Percentiles rank a stretch among this genome's conserved stretches.
Conservation (phyloP, 176 grass and related monocot genomes). For the Oryza meyeriana region DNA sequence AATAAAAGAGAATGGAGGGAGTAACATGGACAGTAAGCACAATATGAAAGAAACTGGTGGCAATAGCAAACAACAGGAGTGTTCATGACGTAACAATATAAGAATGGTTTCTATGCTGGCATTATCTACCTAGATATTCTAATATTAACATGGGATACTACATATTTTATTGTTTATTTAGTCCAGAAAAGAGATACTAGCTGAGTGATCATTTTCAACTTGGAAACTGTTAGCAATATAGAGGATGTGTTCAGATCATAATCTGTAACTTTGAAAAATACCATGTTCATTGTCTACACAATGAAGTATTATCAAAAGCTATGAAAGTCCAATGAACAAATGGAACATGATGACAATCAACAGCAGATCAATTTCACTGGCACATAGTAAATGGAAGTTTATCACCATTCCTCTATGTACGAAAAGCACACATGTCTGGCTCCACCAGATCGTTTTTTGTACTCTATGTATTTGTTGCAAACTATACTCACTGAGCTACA, state of each 20-base stretch:
- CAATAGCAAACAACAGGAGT: background rate
- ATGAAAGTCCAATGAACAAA: no score
- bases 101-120: background rate
- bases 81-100: background rate
- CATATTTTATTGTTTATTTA: background rate
- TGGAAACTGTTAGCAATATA: background rate
- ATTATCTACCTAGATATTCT: background rate
- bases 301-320: no score
- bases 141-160: background rate
- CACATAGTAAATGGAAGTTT: no score
- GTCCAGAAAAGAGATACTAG: background rate
- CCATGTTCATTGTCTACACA: background rate
- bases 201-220: background rate
- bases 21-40: background rate
- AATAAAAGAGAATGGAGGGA: no score
- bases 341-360: no score
- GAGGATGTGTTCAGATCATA: background rate
- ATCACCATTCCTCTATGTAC: no score
- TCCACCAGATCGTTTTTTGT: background rate
- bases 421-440: background rate
- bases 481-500: background rate
- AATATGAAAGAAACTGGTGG: background rate
- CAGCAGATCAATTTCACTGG: no score
- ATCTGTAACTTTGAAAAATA: background rate
- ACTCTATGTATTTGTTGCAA: background rate